Conservation (phyloP, 495 filamentous ascomycete species). For the Pseudoneurospora amorphoporcata region DNA sequence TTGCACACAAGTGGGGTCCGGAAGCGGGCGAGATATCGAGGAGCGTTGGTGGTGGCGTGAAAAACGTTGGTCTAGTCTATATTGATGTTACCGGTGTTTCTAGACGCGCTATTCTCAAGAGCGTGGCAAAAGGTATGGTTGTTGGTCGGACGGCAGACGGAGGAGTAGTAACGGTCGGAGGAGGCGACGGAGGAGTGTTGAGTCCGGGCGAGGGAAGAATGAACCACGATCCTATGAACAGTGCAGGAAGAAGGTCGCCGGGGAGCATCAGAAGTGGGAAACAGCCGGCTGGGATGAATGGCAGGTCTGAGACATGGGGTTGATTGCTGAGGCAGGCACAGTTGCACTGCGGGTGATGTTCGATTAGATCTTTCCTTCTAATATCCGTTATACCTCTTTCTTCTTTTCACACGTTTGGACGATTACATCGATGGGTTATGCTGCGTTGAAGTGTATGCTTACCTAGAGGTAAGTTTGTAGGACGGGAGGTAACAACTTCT, state of each 20-base stretch:
- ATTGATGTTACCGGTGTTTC: slow-evolving; percentile 92
- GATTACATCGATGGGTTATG: not conserved
- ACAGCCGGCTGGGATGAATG: slow-evolving; percentile 10
- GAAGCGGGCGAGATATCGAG: slow-evolving; percentile 70
- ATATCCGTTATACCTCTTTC: not conserved
- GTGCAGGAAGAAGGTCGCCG: slow-evolving; percentile 3
- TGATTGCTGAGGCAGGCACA: not conserved
- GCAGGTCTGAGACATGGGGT: slow-evolving; percentile 6
- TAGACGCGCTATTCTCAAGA: slow-evolving; percentile 76
- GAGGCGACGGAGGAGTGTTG: slow-evolving; percentile 50
- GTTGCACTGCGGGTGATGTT: not conserved
- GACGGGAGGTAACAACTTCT: not conserved
- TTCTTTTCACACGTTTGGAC: not conserved
- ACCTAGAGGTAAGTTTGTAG: not conserved
- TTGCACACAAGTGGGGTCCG: slow-evolving; percentile 71
- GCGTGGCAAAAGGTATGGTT: slow-evolving; percentile 97
- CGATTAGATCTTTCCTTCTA: not conserved
- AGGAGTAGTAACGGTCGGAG: slow-evolving; percentile 75
- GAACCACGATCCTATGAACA: not conserved
- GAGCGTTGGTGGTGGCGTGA: slow-evolving; percentile 72
- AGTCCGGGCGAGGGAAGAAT: slow-evolving; percentile 3
- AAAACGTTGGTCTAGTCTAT: slow-evolving; percentile 96
- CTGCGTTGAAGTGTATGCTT: not conserved
- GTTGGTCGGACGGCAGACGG: slow-evolving; percentile 77
- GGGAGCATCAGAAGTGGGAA: slow-evolving; percentile 17